Conservation (phyloP, 2,329 filamentous ascomycete genomes). For the Neopestalotiopsis clavispora region DNA sequence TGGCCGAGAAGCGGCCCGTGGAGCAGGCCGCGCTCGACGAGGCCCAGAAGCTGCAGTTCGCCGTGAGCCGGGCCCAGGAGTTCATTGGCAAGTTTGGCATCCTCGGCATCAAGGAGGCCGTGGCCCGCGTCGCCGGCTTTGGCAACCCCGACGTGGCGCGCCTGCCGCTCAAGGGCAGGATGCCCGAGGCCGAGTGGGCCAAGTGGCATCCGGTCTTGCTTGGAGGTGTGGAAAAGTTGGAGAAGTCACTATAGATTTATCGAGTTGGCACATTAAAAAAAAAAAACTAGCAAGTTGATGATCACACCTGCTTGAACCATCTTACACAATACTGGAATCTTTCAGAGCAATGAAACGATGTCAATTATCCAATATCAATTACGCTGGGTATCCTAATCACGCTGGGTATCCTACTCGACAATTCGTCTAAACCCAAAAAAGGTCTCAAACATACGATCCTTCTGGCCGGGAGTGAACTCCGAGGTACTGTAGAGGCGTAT, state of each 20-base stretch:
- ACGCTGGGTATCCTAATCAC: neutral
- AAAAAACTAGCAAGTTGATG: no score
- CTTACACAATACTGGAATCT: no score
- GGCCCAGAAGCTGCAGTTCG: conserved; percentile 63
- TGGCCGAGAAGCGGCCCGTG: conserved; percentile 41
- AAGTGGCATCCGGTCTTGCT: conserved; percentile 42
- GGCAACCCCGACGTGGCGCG: conserved; percentile 63
- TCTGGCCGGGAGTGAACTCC: conserved; percentile 44
- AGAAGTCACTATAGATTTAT: neutral
- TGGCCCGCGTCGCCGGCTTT: conserved; percentile 59
- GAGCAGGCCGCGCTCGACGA: conserved; percentile 53
- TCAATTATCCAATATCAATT: no score
- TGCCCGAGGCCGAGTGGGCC: conserved; percentile 58
- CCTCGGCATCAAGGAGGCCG: conserved; percentile 68
- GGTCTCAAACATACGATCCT: conserved; percentile 8
- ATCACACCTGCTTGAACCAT: no score
- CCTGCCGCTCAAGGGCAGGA: conserved; percentile 60
- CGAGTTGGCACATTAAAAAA: neutral
- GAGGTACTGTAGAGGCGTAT: conserved; percentile 29
- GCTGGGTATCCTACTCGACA: neutral
- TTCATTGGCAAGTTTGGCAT: conserved; percentile 65
- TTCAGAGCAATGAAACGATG: no score
- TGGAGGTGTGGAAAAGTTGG: conserved; percentile 19
- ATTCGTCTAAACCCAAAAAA: neutral
- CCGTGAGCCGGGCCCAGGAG: conserved; percentile 65